Evolutionary conservation across 805 yeast genomes (phyloP).

Genomic region (Henningerozyma blattae): DNA sequence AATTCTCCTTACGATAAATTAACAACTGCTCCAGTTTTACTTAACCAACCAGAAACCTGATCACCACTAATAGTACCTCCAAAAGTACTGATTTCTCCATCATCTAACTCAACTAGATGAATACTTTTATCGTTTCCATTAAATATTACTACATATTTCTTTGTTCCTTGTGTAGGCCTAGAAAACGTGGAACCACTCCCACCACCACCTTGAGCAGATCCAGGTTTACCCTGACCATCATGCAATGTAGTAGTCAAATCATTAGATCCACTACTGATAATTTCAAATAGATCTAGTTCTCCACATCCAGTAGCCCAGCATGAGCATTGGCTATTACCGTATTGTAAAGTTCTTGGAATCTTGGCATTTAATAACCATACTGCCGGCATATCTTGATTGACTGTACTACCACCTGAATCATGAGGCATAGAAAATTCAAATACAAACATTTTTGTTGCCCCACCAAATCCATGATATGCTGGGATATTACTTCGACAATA

Average conservation of each 20-base stretch:
- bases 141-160: conserved; percentile 88
- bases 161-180: conserved; percentile 66
- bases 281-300: conserved; percentile 90
- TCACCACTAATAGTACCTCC: conserved; percentile 39
- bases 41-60: conserved; percentile 50
- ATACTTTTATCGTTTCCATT: conserved; percentile 33
- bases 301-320: conserved; percentile 98
- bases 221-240: conserved; percentile 53
- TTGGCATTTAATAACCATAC: conserved; percentile 91
- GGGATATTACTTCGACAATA: conserved; percentile 76
- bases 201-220: conserved; percentile 45
- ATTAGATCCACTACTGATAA: conserved; percentile 61
- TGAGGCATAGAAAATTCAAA: conserved; percentile 93
- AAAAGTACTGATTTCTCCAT: conserved; percentile 29
- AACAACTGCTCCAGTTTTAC: conserved; percentile 37
- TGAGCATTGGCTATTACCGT: conserved; percentile 74
- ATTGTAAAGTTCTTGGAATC: conserved; percentile 93
- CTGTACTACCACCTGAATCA: conserved; percentile 34
- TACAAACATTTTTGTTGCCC: conserved; percentile 71
- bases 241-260: conserved; percentile 74
- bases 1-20: conserved; percentile 11
- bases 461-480: conserved; percentile 91
- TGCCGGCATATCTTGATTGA: conserved; percentile 93
- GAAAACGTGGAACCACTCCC: conserved; percentile 76
- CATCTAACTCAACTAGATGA: conserved; percentile 50